phyloP scores from a whole-genome alignment of 331 rosid genomes.

The Rhamnella rubrinervis region DNA sequence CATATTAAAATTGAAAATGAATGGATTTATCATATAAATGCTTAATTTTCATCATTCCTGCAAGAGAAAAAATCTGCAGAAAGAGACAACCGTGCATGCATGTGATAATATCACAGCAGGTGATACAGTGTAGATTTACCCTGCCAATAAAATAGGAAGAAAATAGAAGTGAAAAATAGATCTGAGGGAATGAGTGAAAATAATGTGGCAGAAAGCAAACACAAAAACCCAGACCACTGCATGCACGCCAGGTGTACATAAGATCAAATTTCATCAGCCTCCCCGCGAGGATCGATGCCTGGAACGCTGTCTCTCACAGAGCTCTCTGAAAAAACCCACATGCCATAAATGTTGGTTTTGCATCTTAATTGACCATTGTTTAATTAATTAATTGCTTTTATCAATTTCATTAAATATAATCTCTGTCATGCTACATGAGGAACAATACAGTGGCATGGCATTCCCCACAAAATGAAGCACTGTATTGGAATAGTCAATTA shows the following conservation, averaged over 20 bases:
- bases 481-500: background rate
- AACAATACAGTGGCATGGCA: background rate
- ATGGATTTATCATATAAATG: background rate
- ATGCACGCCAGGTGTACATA: constrained; percentile 38
- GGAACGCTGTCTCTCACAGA: constrained; percentile 10
- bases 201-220: background rate
- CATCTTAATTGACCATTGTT: constrained; percentile 28
- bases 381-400: background rate
- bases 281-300: constrained; percentile 26
- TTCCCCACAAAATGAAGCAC: background rate
- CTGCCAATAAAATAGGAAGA: constrained; percentile 17
- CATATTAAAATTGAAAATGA: background rate
- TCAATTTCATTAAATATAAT: too few species aligned
- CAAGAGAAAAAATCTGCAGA: background rate
- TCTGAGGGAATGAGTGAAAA: background rate
- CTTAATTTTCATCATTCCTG: background rate
- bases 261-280: constrained; percentile 31
- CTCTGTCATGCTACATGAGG: too few species aligned
- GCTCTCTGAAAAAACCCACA: constrained; percentile 24
- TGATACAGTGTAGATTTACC: constrained; percentile 27
- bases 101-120: constrained; percentile 46
- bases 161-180: background rate
- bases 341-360: constrained; percentile 37
- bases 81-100: constrained; percentile 34
- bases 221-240: constrained; percentile 6